A percentile compares a stretch with the other conserved stretches of the same genome.
Evolutionary conservation across 23 red algal species (phyloP).

Genomic region (Agarophyton chilense): DNA sequence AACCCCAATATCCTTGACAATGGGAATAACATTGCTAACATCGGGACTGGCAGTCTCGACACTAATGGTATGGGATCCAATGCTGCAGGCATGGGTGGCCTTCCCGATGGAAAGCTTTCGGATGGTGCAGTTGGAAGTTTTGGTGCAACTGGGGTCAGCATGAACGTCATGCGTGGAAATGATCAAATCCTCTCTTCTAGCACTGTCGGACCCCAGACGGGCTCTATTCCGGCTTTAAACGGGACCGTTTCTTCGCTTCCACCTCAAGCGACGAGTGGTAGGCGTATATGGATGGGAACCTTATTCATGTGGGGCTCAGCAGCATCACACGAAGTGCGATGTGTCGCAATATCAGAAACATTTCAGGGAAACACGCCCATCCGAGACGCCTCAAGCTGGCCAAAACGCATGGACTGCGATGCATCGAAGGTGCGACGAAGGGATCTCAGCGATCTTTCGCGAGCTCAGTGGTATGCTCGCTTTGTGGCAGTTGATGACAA

Average conservation of each 20-base stretch:
- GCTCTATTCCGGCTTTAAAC: background rate
- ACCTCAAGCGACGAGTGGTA: background rate
- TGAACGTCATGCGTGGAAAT: background rate
- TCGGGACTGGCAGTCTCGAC: background rate
- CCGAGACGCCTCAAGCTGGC: conserved; percentile 48
- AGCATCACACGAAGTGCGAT: conserved; percentile 35
- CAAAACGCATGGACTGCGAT: conserved; percentile 53
- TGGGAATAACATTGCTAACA: background rate
- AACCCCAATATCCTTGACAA: background rate
- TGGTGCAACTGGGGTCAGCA: background rate
- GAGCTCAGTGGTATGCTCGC: conserved; percentile 71
- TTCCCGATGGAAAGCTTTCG: background rate
- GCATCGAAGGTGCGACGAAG: conserved; percentile 19
- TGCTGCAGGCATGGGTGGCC: background rate
- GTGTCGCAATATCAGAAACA: conserved; percentile 41
- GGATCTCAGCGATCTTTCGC: background rate
- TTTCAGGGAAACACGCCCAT: background rate
- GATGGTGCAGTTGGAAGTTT: background rate
- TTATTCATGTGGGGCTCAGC: background rate
- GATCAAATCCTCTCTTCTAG: background rate
- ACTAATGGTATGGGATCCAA: background rate
- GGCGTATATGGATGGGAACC: conserved; percentile 21
- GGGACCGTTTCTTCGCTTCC: conserved; percentile 33
- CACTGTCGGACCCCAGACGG: background rate
- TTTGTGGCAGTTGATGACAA: conserved; percentile 27